These are phyloP conservation scores for Leccinum solheimii DNA, from an alignment of 1,284 basidiomycete species.

Conservation along the genomic window DNA sequence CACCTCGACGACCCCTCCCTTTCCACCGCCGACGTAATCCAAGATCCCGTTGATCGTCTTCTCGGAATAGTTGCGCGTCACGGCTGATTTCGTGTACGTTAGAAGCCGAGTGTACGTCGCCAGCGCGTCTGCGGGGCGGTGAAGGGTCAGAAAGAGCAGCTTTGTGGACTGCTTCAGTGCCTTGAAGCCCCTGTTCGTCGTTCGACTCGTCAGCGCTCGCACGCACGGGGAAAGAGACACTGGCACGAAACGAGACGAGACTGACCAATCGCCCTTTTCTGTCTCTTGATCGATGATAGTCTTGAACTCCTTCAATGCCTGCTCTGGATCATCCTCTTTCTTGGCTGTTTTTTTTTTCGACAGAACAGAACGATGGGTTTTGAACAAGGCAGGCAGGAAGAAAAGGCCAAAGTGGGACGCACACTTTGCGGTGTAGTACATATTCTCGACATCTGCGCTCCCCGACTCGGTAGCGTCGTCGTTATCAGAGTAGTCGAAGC, in stretches of 20 bases:
- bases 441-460: slow-evolving; percentile 95
- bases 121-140: slow-evolving; percentile 82
- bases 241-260: not conserved
- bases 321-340: slow-evolving; percentile 90
- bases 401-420: slow-evolving; percentile 27
- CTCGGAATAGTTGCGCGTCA: slow-evolving; percentile 91
- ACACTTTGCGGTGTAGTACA: slow-evolving; percentile 99
- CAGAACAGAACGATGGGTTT: not conserved
- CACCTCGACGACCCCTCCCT: slow-evolving; percentile 79
- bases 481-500: slow-evolving; percentile 94
- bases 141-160: slow-evolving; percentile 80
- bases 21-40: slow-evolving; percentile 96
- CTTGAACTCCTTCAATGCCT: slow-evolving; percentile 84
- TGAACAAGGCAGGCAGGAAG: slow-evolving; percentile 1
- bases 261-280: slow-evolving; percentile 91
- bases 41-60: slow-evolving; percentile 99
- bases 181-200: slow-evolving; percentile 87
- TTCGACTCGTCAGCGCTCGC: slow-evolving; percentile 1
- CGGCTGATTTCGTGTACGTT: slow-evolving; percentile 90
- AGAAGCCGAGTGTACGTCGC: slow-evolving; percentile 84
- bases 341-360: slow-evolving; percentile 56
- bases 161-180: slow-evolving; percentile 98
- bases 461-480: slow-evolving; percentile 79
- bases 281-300: slow-evolving; percentile 86
- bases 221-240: not conserved